Evolutionary conservation across 2,329 filamentous ascomycete genomes (phyloP).

Genomic region (Dactylellina haptotyla): DNA sequence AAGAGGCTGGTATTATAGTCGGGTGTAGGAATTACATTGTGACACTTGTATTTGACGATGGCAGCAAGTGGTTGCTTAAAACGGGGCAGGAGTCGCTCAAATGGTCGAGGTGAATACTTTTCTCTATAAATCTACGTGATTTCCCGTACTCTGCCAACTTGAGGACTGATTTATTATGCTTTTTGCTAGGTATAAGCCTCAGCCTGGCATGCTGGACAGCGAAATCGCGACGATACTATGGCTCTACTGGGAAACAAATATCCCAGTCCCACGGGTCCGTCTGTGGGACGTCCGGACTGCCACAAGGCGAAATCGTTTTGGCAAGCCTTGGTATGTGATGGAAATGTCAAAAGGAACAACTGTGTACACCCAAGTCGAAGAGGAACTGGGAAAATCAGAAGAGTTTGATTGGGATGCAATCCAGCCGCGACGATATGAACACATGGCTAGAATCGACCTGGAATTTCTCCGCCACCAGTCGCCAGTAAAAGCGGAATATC

Average conservation of each 20-base stretch:
- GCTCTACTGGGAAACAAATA: slow-evolving; percentile 16
- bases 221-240: slow-evolving; percentile 44
- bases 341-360: slow-evolving; percentile 17
- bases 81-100: slow-evolving; percentile 8
- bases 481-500: neutral
- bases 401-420: neutral
- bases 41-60: slow-evolving; percentile 36
- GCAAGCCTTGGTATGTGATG: slow-evolving; percentile 44
- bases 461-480: slow-evolving; percentile 20
- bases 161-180: neutral
- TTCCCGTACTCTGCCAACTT: neutral
- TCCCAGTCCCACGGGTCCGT: slow-evolving; percentile 39
- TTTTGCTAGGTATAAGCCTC: neutral
- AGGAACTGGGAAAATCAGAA: no score
- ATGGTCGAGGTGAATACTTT: slow-evolving; percentile 27
- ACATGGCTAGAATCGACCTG: slow-evolving; percentile 19
- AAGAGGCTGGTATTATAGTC: slow-evolving; percentile 15
- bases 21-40: slow-evolving; percentile 50
- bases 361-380: neutral
- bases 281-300: slow-evolving; percentile 35
- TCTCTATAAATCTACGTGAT: no score
- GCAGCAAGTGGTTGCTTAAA: slow-evolving; percentile 44
- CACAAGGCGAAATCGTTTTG: slow-evolving; percentile 25
- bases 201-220: slow-evolving; percentile 3
- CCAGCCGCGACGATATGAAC: neutral